Percentiles rank a stretch among this genome's conserved stretches.
Evolutionary conservation across 2,329 filamentous ascomycete species (phyloP).

Genomic region (Xylaria multiplex): DNA sequence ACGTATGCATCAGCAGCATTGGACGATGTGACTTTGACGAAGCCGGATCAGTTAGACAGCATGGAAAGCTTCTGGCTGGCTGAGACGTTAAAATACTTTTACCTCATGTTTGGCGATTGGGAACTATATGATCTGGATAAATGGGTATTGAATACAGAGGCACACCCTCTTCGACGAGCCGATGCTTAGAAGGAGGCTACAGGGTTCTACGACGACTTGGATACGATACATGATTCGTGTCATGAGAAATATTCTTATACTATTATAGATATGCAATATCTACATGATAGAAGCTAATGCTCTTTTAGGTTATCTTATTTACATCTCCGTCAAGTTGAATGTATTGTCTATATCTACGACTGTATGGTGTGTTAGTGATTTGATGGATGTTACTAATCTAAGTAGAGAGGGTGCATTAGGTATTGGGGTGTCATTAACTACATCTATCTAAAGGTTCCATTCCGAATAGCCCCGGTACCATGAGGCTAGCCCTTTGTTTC

Average conservation of each 20-base stretch:
- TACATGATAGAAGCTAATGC: not conserved
- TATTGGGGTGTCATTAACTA: no score
- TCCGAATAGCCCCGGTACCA: conserved; percentile 14
- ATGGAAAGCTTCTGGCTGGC: conserved; percentile 83
- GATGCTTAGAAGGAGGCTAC: conserved; percentile 39
- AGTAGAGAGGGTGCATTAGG: no score
- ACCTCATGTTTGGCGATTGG: conserved; percentile 69
- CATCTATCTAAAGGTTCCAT: not conserved
- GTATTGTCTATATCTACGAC: no score
- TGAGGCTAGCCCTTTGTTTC: not conserved
- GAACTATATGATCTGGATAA: conserved; percentile 68
- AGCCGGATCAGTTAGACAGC: conserved; percentile 52
- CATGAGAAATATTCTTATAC: conserved; percentile 1
- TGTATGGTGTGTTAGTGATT: no score
- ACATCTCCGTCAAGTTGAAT: no score
- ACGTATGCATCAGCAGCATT: conserved; percentile 72
- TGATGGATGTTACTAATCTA: no score
- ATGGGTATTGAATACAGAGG: conserved; percentile 69
- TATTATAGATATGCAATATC: conserved; percentile 18
- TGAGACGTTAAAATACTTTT: conserved; percentile 75
- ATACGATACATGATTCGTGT: conserved; percentile 1
- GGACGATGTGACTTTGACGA: conserved; percentile 65
- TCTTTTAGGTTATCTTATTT: not conserved
- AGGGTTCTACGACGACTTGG: not conserved
- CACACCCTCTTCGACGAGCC: conserved; percentile 59